A percentile compares a stretch with the other conserved stretches of the same genome.
phyloP scores from a whole-genome alignment of 495 filamentous ascomycete genomes.

The Rhizodiscina lignyota region DNA sequence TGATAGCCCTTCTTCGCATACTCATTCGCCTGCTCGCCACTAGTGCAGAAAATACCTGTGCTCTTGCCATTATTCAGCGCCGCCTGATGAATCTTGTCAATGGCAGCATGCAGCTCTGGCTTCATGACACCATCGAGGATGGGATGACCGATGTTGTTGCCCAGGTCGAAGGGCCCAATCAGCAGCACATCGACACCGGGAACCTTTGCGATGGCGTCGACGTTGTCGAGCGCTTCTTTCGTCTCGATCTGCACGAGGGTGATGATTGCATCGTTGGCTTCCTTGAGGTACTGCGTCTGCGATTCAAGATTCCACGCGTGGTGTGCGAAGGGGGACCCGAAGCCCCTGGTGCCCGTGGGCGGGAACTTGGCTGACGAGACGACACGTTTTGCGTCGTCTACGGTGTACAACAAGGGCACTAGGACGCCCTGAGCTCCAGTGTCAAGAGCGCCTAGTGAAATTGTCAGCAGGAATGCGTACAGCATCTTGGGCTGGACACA shows the following conservation, averaged over 20 bases:
- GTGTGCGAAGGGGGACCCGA: conserved; percentile 33
- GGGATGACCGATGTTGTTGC: conserved; percentile 59
- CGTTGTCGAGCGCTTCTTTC: conserved; percentile 46
- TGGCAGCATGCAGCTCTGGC: conserved; percentile 48
- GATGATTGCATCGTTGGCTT: conserved; percentile 54
- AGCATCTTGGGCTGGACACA: background rate
- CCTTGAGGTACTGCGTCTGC: conserved; percentile 48
- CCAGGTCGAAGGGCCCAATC: conserved; percentile 64
- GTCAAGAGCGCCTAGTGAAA: conserved; percentile 18
- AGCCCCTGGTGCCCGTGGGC: conserved; percentile 19
- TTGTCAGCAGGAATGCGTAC: conserved; percentile 1
- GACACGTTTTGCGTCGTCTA: conserved; percentile 19
- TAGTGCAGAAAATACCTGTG: conserved; percentile 61
- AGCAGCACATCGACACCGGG: conserved; percentile 60
- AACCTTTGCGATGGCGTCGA: conserved; percentile 56
- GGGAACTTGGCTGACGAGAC: conserved; percentile 24
- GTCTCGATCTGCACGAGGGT: conserved; percentile 79
- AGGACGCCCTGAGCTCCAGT: conserved; percentile 26
- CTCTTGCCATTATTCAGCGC: conserved; percentile 52
- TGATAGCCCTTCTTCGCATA: conserved; percentile 57
- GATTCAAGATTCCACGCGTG: conserved; percentile 25
- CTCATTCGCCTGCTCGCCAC: conserved; percentile 41
- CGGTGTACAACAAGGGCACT: conserved; percentile 21
- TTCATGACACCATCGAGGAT: conserved; percentile 44
- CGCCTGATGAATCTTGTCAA: conserved; percentile 44